Conservation (phyloP, 495 filamentous ascomycete genomes). For the Elaphomyces granulatus region DNA sequence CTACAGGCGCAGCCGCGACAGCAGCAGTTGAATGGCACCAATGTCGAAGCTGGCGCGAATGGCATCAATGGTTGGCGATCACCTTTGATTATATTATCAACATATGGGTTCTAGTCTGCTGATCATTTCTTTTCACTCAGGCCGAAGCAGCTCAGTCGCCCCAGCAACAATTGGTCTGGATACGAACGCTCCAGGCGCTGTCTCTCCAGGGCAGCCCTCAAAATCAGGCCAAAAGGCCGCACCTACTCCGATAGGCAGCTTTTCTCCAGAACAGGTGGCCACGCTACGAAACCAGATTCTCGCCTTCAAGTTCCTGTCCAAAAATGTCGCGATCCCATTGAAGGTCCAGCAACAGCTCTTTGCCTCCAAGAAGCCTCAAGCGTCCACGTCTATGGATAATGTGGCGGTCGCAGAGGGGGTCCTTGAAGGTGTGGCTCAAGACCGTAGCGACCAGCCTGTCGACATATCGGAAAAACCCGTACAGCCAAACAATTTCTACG, state of each 20-base stretch:
- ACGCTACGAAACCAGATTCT: constrained; percentile 62
- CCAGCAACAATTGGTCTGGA: constrained; percentile 25
- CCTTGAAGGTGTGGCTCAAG: constrained; percentile 34
- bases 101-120: too few relatives aligned
- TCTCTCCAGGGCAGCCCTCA: constrained; percentile 19
- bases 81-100: not conserved
- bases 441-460: constrained; percentile 19
- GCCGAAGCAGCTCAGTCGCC: constrained; percentile 31
- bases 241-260: constrained; percentile 35
- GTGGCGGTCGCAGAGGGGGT: constrained; percentile 38
- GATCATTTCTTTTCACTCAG: constrained; percentile 9
- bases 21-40: constrained; percentile 34
- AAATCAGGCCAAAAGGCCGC: constrained; percentile 17
- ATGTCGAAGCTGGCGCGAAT: constrained; percentile 23
- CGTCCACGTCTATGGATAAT: constrained; percentile 42
- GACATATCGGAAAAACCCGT: constrained; percentile 18
- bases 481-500: constrained; percentile 33
- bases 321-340: constrained; percentile 63
- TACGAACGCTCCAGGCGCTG: constrained; percentile 12
- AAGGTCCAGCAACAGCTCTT: constrained; percentile 63
- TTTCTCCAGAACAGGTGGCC: constrained; percentile 55
- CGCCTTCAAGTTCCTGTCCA: constrained; percentile 69
- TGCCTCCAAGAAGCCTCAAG: constrained; percentile 50
- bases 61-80: constrained; percentile 34
- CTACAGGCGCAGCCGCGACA: constrained; percentile 29